These are phyloP conservation scores for Pythium sp. DNA, from an alignment of 352 stramenopile genomes.

Conservation along the genomic window DNA sequence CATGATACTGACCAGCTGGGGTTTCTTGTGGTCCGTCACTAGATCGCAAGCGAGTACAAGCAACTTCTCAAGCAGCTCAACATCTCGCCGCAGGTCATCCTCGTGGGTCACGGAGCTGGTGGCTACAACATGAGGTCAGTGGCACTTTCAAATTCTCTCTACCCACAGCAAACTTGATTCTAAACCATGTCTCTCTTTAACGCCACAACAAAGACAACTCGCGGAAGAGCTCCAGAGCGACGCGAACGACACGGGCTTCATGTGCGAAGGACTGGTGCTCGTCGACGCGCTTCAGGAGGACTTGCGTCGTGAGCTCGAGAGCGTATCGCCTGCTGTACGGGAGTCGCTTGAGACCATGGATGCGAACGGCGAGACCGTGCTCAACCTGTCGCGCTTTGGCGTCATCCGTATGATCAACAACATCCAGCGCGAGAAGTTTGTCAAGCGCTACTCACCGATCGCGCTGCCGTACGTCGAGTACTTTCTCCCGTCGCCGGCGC, in stretches of 20 bases:
- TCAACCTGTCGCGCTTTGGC: constrained; percentile 48
- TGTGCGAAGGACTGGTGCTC: constrained; percentile 65
- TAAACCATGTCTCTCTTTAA: too few relatives aligned
- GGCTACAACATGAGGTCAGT: constrained; percentile 78
- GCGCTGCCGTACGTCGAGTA: constrained; percentile 61
- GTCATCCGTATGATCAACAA: constrained; percentile 68
- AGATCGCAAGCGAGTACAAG: constrained; percentile 66
- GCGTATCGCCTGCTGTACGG: constrained; percentile 53
- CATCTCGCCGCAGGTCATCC: constrained; percentile 51
- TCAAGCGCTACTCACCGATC: constrained; percentile 47
- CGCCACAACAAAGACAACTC: constrained; percentile 23
- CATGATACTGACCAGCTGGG: background rate
- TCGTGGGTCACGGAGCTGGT: constrained; percentile 69
- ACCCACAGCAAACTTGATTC: too few relatives aligned
- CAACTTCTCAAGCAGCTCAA: constrained; percentile 57
- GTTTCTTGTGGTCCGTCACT: background rate
- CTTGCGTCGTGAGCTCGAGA: constrained; percentile 54
- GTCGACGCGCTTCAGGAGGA: constrained; percentile 73
- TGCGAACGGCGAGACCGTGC: constrained; percentile 54
- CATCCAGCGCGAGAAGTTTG: constrained; percentile 58
- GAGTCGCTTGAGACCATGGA: constrained; percentile 59
- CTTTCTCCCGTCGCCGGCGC: constrained; percentile 60
- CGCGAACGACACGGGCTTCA: constrained; percentile 13
- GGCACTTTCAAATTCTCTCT: background rate
- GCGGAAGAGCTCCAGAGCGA: constrained; percentile 40